Evolutionary conservation across 371 early-diverging fungal species (phyloP), one percentile per base, ranked within the genome.

Genomic region (Actinomucor elegans): DNA sequence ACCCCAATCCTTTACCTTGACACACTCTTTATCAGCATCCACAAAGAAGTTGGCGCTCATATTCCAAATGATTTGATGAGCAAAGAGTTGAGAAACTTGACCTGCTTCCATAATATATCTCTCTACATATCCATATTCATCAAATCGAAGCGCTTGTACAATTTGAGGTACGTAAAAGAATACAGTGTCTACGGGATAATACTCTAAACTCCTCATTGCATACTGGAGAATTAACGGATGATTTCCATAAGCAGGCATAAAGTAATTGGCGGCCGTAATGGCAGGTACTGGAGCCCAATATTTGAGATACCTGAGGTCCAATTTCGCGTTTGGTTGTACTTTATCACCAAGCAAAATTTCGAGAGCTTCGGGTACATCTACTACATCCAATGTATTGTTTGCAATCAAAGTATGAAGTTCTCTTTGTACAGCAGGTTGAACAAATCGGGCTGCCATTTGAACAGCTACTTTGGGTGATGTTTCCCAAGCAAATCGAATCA

Each of bases 11-110:
- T 24, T 36, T 48, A 48, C 49, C 55, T 75, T 85, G 62, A 57
- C 52, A 55, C 76, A 75, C 1, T 88, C 92, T 57, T 94, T 93
- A 65, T 93, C 92, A 20, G 79, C 75, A 83, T 90, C 83, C 54
- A 97, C 87, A 90, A 87, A 78, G 32, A 68, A 75, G 73, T 99
- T 99, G 41, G 99, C 99, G 32, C 94, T 91, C 95, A 99, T 97
- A 66, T 99, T 99, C 99, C 99, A 99, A 44, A 99, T 97, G 42
- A 99, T 95, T 71, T 99, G 98, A 73, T 99, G 99, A 4, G 98
- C 94, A 81, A 99, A 98, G 29, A 93, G 77, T 66, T 95, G 98
- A 4, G 94, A 94, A 0, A 89, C 86, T 57, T 84, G 83, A 4
- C 95, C 98, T 1, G 99, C 92, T 31, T 90, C 86, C 72, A 99